Percentiles rank a stretch among this genome's conserved stretches.
phyloP scores from a whole-genome alignment of 2,329 filamentous ascomycete genomes.

The Penicillium rolfsii region DNA sequence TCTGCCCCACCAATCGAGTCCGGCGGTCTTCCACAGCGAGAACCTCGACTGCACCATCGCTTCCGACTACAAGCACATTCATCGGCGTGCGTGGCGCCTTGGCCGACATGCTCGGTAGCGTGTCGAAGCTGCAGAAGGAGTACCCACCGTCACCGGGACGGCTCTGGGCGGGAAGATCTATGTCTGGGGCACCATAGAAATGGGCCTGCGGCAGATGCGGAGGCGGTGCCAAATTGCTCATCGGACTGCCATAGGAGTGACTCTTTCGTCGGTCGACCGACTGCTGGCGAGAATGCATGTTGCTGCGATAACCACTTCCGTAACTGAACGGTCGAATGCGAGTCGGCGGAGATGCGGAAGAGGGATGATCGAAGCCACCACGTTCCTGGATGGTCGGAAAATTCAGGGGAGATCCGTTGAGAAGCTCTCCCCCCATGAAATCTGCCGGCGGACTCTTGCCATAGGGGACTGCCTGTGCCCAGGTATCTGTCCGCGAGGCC shows the following conservation, averaged over 20 bases:
- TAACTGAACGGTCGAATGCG: constrained; percentile 49
- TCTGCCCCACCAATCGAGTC: constrained; percentile 67
- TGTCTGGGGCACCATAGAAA: constrained; percentile 74
- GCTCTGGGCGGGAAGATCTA: constrained; percentile 56
- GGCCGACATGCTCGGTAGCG: constrained; percentile 55
- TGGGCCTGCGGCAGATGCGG: constrained; percentile 77
- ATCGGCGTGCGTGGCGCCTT: constrained; percentile 43
- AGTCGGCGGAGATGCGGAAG: constrained; percentile 49
- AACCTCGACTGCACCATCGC: constrained; percentile 77
- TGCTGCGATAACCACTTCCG: constrained; percentile 43
- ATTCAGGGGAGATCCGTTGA: constrained; percentile 45
- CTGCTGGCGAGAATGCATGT: constrained; percentile 41
- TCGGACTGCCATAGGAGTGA: constrained; percentile 42
- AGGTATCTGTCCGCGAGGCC: constrained; percentile 45
- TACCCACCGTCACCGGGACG: constrained; percentile 57
- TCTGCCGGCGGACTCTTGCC: constrained; percentile 50
- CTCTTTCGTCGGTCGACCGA: constrained; percentile 46
- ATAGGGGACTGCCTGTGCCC: constrained; percentile 50
- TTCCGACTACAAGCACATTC: constrained; percentile 78
- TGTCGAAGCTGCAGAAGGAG: constrained; percentile 82
- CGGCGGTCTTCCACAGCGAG: constrained; percentile 73
- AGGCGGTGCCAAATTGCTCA: constrained; percentile 54
- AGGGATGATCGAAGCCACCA: constrained; percentile 47
- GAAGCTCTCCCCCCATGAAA: constrained; percentile 39
- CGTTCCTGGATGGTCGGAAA: constrained; percentile 44